Conservation (phyloP, 2,329 filamentous ascomycete genomes). For the Paraphoma sp. region DNA sequence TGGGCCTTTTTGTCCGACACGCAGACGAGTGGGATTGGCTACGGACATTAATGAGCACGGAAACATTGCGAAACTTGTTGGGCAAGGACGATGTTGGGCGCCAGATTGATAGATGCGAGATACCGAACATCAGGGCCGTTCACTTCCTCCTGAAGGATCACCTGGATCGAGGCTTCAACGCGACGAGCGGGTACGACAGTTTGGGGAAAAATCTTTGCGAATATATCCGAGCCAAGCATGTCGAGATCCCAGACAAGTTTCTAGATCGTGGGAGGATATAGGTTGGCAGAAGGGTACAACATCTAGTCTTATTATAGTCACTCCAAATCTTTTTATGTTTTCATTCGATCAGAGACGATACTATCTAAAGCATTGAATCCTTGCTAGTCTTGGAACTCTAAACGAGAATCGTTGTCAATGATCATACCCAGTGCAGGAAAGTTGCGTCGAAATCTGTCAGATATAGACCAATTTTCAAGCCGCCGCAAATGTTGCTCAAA, state of each 20-base stretch:
- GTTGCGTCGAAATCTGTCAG: conserved; percentile 16
- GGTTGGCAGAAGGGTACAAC: background rate
- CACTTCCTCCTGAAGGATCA: conserved; percentile 32
- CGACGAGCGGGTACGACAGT: conserved; percentile 23
- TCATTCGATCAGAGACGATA: no score
- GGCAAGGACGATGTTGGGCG: conserved; percentile 53
- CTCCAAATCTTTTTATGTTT: no score
- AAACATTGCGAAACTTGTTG: conserved; percentile 49
- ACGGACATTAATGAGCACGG: conserved; percentile 49
- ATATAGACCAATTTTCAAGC: conserved; percentile 30
- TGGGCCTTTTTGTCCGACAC: conserved; percentile 50
- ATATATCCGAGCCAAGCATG: conserved; percentile 22
- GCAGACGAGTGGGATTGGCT: conserved; percentile 54
- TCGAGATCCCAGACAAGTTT: conserved; percentile 29
- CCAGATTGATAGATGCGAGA: conserved; percentile 37
- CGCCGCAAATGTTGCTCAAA: conserved; percentile 34
- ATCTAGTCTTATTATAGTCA: background rate
- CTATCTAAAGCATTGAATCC: background rate
- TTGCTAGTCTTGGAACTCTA: background rate
- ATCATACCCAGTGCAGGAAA: conserved; percentile 31
- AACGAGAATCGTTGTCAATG: conserved; percentile 19
- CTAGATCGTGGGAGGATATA: conserved; percentile 20
- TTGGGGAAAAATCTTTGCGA: conserved; percentile 31
- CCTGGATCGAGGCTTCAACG: conserved; percentile 28
- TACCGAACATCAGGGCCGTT: conserved; percentile 28